A percentile compares a stretch with the other conserved stretches of the same genome.
phyloP scores from a whole-genome alignment of 2,329 filamentous ascomycete species.

The Aspergillus quadrilineatus region DNA sequence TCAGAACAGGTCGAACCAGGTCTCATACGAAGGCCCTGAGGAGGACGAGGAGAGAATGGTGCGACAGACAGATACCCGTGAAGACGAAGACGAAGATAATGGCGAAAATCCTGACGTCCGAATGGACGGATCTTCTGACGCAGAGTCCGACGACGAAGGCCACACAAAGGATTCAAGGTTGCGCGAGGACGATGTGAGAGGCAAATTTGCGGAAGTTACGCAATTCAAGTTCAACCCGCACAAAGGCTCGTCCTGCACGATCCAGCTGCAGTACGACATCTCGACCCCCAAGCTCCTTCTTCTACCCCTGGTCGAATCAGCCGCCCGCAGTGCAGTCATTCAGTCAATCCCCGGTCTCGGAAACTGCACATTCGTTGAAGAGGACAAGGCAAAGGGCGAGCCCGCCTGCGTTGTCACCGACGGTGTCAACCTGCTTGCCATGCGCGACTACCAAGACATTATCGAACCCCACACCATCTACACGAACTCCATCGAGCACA shows the following conservation, averaged over 20 bases:
- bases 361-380: conserved; percentile 67
- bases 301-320: conserved; percentile 82
- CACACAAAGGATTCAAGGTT: conserved; percentile 44
- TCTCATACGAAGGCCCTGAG: conserved; percentile 89
- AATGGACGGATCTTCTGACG: conserved; percentile 35
- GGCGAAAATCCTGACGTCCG: conserved; percentile 38
- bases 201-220: conserved; percentile 65
- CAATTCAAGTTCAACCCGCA: conserved; percentile 77
- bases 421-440: conserved; percentile 84
- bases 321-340: conserved; percentile 74
- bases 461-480: conserved; percentile 83
- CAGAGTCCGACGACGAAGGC: conserved; percentile 40
- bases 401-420: conserved; percentile 66
- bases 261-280: conserved; percentile 79
- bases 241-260: conserved; percentile 70
- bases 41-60: conserved; percentile 84
- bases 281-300: conserved; percentile 86
- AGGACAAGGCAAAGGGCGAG: conserved; percentile 52
- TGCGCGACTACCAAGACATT: conserved; percentile 82
- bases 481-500: conserved; percentile 88
- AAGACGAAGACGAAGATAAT: conserved; percentile 57
- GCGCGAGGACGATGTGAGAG: conserved; percentile 65
- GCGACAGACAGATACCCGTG: conserved; percentile 59
- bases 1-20: conserved; percentile 74
- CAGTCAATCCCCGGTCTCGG: conserved; percentile 80